Base-by-base conservation (phyloP, 2,329 filamentous ascomycete species). In the Stagonosporopsis tanaceti region DNA sequence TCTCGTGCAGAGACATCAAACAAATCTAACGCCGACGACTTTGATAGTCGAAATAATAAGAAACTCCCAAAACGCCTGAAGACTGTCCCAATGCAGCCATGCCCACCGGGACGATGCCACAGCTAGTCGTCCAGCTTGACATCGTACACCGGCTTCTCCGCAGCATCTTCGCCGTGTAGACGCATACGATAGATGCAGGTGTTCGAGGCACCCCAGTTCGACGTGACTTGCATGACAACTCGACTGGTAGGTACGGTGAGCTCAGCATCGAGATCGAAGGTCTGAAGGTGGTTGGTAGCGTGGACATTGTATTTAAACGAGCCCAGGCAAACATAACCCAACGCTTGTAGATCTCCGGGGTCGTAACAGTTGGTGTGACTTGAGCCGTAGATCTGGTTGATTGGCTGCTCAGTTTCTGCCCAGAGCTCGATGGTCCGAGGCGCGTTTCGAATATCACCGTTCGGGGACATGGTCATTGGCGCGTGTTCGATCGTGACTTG, bases 111-210 rank as follows among this genome's bases (percentile, higher is more conserved):
- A n/a, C 15, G 32, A 34, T 34, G 45, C 41, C 44, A 45, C 54
- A 40, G 37, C 54, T 64, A 68, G 17, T 67, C 63, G 42, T 63
- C 65, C 40, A 69, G 46, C 8, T 46, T 52, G 4, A 68, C 62
- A 11, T 57, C 55, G 32, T 70, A 70, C 25, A 65, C 45, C n/a
- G 59, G 53, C 24, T 62, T 63, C 52, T 62, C 60, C 15, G 55
- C 47, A 14, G 63, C 63, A 32, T 67, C 63, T 14, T 72, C 63
- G 28, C 80, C 81, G 35, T 78, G 76, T 52, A 82, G 67, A 22
- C 79, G 70, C 28, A 82, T 59, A 12, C 80, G 74, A 61, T 83
- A 83, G 32, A 82, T 48, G 59, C 81, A 83, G 12, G 80, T 81
- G 60, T 76, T 75, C 22, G 76, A 69, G 2, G 68, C 68, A 34